Base-by-base conservation (phyloP, 805 yeast genomes). In the Myxozyma mucilagina region DNA sequence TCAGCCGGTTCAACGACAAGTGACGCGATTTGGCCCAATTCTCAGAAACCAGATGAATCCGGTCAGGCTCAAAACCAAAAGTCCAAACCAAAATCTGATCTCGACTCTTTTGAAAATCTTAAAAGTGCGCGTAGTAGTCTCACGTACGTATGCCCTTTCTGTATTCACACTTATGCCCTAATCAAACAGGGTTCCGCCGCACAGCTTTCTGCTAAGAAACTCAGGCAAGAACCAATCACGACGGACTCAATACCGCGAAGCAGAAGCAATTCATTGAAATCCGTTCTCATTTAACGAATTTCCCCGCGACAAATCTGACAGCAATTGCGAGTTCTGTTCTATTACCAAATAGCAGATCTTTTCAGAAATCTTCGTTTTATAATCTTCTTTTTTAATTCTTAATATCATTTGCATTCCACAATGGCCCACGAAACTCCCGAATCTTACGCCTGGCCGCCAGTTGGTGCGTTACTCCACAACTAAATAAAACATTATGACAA, bases 391-490 rank as follows among this genome's bases (percentile, higher is more conserved):
- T 16, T 47, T 47, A 32, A 14, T 32, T 14, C 7, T 16, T 16
- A 20, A 34, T 29, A 34, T 34, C 29, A n/a, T n/a, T 32, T 3
- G 4, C 1, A 41, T 11, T 10, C 42, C 45, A 18, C 48, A 9
- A 61, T 61, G 64, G 56, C 45, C 6, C 66, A 59, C 63, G 64
- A 59, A 38, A 53, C 60, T 14, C 57, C 56, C 29, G 66, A 55
- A 51, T 54, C 64, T 42, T 59, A 62, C 58, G 57, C 47, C 13
- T 62, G 63, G 64, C 66, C 66, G 35, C 47, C 55, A 16, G 56
- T 48, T 18, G 64, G 66, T 62, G 52, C 14, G 66, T 54, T 32
- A 13, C 13, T 29, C 1, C 29, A 32, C 61, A 3, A 31, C 38
- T n/a, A 18, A 3, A 20, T 16, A 29, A 5, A 16, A 41, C 13